These are phyloP conservation scores for Thozetella sp. DNA, from an alignment of 495 filamentous ascomycete species.

Conservation along the genomic window DNA sequence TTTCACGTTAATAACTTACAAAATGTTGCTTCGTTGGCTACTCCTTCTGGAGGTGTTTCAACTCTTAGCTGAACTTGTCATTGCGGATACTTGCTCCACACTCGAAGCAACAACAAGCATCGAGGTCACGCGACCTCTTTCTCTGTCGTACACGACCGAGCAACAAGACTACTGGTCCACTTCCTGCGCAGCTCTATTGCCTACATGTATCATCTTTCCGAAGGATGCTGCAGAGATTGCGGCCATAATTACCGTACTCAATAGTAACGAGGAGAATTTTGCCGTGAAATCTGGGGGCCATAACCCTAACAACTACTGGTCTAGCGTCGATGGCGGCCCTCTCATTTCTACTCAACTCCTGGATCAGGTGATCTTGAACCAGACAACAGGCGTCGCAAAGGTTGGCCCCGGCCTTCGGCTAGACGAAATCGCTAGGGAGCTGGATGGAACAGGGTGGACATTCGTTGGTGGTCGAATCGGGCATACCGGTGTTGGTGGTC, in stretches of 20 bases:
- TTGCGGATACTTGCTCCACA: background rate
- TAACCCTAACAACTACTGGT: constrained; percentile 46
- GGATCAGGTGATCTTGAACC: constrained; percentile 44
- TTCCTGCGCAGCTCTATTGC: constrained; percentile 37
- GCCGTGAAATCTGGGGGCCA: constrained; percentile 56
- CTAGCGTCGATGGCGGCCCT: constrained; percentile 53
- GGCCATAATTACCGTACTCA: constrained; percentile 29
- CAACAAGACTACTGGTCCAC: constrained; percentile 52
- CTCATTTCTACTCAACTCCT: constrained; percentile 52
- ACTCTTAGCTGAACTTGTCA: background rate
- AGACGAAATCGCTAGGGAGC: constrained; percentile 45
- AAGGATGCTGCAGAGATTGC: constrained; percentile 33
- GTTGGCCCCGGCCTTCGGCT: constrained; percentile 53
- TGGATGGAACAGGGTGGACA: constrained; percentile 45
- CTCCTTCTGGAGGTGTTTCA: background rate
- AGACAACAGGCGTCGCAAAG: constrained; percentile 39
- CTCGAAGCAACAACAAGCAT: background rate
- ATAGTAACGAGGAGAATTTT: constrained; percentile 40
- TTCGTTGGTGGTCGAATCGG: constrained; percentile 53
- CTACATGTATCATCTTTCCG: constrained; percentile 49
- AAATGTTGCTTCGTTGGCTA: background rate
- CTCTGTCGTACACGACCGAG: constrained; percentile 30
- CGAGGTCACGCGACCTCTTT: background rate
- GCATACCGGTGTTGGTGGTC: constrained; percentile 45
- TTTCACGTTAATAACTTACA: background rate